phyloP scores from a whole-genome alignment of 768 basidiomycete genomes.

The Dictyophora rubrovolvata region DNA sequence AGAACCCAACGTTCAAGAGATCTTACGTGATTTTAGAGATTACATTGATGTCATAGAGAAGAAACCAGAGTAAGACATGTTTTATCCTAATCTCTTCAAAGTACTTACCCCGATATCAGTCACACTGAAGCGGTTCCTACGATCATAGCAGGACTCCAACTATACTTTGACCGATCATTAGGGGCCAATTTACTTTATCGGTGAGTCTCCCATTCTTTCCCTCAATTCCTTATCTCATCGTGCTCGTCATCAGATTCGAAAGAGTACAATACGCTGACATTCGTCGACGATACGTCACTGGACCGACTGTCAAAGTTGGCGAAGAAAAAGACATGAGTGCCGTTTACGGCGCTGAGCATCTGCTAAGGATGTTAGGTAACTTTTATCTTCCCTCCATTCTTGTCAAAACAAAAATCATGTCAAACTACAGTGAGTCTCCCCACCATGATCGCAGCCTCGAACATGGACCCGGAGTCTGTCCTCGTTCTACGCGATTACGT shows the following conservation, averaged over 20 bases:
- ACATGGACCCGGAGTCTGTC: conserved; percentile 85
- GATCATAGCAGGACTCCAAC: conserved; percentile 71
- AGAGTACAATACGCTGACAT: conserved; percentile 84
- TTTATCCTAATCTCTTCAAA: neutral
- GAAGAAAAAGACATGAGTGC: conserved; percentile 80
- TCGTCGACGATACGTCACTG: conserved; percentile 63
- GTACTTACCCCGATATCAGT: conserved; percentile 22
- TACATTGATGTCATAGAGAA: conserved; percentile 36
- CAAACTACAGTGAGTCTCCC: conserved; percentile 69
- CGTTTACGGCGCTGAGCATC: conserved; percentile 91
- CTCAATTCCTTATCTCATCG: neutral
- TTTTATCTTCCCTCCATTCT: too few relatives aligned
- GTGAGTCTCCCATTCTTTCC: neutral
- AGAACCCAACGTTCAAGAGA: conserved; percentile 61
- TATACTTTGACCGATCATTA: conserved; percentile 89
- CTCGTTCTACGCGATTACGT: conserved; percentile 78
- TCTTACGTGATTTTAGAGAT: conserved; percentile 69
- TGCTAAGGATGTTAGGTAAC: conserved; percentile 84
- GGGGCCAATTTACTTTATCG: conserved; percentile 88
- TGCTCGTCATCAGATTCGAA: conserved; percentile 42
- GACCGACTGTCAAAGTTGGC: conserved; percentile 52
- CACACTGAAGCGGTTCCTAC: conserved; percentile 66
- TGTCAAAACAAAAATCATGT: too few relatives aligned
- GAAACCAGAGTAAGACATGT: conserved; percentile 4
- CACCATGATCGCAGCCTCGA: conserved; percentile 78